Evolutionary conservation across 805 yeast genomes (phyloP), one percentile per base, ranked within the genome.

Genomic region (Candida maltosa): DNA sequence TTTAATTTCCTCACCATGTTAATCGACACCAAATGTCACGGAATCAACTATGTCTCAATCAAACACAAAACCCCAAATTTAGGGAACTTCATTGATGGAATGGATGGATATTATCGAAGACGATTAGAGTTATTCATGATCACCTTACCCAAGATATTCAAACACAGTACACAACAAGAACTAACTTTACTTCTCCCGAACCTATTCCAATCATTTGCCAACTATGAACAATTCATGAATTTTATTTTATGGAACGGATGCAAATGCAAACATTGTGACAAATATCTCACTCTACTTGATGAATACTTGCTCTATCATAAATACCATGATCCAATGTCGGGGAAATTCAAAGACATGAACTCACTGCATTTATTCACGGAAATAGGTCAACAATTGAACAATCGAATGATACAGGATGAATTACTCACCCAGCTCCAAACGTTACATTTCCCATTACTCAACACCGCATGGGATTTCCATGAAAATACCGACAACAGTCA

Each of bases 241-340:
- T 83, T 80, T 42, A 44, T 84, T 33, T 54, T 84, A 16, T 84
- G 91, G 89, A 83, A 83, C 50, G 91, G 91, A 0, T 83, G 91
- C 53, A 70, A 69, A 25, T 84, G 94, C 51, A 41, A 45, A 1
- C 74, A 69, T 43, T 84, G 94, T 47, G 58, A 60, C 10, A 60
- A 60, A 34, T 62, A 61, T 26, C 54, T 83, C 16, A 70, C 71
- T 0, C 44, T 72, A 8, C 64, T 79, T 32, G 94, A 84, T 46
- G 65, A 72, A 11, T 83, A 70, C 44, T 54, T 83, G 31, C 72
- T 80, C 71, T 69, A 73, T 31, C 94, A 84, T 49, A 76, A 75
- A 32, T 78, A 76, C 51, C 80, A 69, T 46, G 75, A 75, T 40
- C 53, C 53, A 4, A 51, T 59, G 2, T 62, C 62, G 6, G 72